Percentiles rank a stretch among this genome's conserved stretches.
Conservation (phyloP, 2,329 filamentous ascomycete species). For the Cladosporium sp. region DNA sequence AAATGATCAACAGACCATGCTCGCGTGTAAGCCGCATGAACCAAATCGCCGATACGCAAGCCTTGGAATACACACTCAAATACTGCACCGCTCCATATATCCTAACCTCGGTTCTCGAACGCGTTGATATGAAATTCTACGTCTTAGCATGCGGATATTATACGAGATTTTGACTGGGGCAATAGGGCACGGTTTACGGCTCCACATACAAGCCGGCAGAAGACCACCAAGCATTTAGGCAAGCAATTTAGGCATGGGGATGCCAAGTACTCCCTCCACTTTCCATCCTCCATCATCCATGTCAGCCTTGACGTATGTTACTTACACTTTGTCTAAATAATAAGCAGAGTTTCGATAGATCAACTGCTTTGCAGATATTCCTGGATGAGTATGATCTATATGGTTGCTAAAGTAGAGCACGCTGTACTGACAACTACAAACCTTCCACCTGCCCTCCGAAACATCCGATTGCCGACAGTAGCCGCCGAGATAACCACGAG, state of each 20-base stretch:
- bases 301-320: background rate
- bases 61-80: background rate
- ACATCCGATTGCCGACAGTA: background rate
- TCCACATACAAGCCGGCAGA: conserved; percentile 7
- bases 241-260: conserved; percentile 14
- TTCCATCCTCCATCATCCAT: background rate
- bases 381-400: background rate
- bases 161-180: background rate
- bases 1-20: background rate
- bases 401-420: background rate
- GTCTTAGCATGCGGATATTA: background rate
- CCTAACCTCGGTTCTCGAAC: background rate
- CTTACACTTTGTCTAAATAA: background rate
- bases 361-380: background rate
- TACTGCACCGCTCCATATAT: background rate
- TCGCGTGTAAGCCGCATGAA: background rate
- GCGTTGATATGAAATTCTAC: background rate
- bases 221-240: conserved; percentile 13
- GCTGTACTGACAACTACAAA: background rate
- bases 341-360: conserved; percentile 2
- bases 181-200: conserved; percentile 1
- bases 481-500: background rate
- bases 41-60: background rate
- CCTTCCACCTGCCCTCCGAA: background rate
- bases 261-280: background rate